phyloP scores from a whole-genome alignment of 208 protist species.

The Leishmania amazonensis region DNA sequence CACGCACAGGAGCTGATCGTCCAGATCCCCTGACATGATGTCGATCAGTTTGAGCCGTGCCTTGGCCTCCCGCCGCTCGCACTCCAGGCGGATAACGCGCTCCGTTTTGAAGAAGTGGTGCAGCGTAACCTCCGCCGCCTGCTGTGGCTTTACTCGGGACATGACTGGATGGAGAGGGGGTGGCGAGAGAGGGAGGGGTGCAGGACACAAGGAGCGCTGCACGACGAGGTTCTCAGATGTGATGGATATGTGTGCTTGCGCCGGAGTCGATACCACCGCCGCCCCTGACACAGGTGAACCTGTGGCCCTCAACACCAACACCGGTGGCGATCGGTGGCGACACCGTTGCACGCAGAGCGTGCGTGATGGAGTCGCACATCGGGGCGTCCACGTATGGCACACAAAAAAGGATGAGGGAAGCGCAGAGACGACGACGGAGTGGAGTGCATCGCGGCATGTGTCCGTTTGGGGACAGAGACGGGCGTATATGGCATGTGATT shows the following conservation, averaged over 20 bases:
- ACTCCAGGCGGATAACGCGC: slow-evolving; percentile 78
- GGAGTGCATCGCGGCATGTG: not conserved
- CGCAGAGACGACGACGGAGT: not conserved
- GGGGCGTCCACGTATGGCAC: not conserved
- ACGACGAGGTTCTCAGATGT: not conserved
- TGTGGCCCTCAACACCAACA: not conserved
- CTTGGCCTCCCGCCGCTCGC: slow-evolving; percentile 80
- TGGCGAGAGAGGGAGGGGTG: no score
- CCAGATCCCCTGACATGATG: slow-evolving; percentile 61
- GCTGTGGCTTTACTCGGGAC: slow-evolving; percentile 36
- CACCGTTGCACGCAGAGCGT: not conserved
- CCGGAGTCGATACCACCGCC: not conserved
- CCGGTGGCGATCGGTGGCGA: not conserved
- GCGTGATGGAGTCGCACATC: not conserved
- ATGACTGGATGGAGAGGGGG: slow-evolving; percentile 3
- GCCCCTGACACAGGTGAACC: not conserved
- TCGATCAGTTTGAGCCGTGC: slow-evolving; percentile 70
- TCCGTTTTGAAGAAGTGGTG: slow-evolving; percentile 76
- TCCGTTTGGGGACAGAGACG: not conserved
- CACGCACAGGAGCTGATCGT: slow-evolving; percentile 83
- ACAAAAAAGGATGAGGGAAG: not conserved
- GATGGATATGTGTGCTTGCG: not conserved
- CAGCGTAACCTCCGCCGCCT: slow-evolving; percentile 37
- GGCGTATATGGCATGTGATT: not conserved
- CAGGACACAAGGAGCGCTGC: no score